Percentiles rank a stretch among this genome's conserved stretches.
Evolutionary conservation across 1,284 basidiomycete genomes (phyloP).

Genomic region (Tylopilus sp.): DNA sequence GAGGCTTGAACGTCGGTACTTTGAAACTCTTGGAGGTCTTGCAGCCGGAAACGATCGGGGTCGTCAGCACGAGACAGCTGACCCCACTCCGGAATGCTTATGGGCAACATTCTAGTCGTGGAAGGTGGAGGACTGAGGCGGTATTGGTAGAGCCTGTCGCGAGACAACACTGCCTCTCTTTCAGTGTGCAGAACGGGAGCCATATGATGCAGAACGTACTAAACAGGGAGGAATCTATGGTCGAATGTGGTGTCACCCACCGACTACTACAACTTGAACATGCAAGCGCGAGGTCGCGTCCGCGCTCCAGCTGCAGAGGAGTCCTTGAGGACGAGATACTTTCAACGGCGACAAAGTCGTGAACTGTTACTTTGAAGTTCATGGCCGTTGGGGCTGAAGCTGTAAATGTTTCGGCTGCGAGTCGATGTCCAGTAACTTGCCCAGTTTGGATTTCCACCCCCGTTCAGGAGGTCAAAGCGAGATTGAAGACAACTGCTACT

Average conservation of each 20-base stretch:
- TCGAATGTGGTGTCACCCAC: conserved; percentile 21
- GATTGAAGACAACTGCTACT: too few species aligned
- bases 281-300: conserved; percentile 17
- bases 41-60: conserved; percentile 34
- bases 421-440: too few species aligned
- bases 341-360: conserved; percentile 20
- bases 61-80: conserved; percentile 24
- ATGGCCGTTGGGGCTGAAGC: conserved; percentile 2
- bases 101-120: neutral
- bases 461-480: conserved; percentile 3
- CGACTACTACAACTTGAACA: conserved; percentile 5
- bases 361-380: conserved; percentile 17
- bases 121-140: conserved; percentile 17
- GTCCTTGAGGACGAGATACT: neutral
- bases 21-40: conserved; percentile 43
- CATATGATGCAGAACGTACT: conserved; percentile 18
- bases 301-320: conserved; percentile 15
- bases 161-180: conserved; percentile 14
- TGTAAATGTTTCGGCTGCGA: neutral
- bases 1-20: conserved; percentile 21
- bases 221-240: conserved; percentile 17
- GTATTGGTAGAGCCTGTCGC: conserved; percentile 25
- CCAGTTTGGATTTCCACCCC: conserved; percentile 5
- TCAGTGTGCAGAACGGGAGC: conserved; percentile 6
- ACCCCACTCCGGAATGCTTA: conserved; percentile 38